A percentile compares a stretch with the other conserved stretches of the same genome.
These are phyloP conservation scores for Corylus heterophylla DNA, from an alignment of 306 rosid genomes.

Conservation along the genomic window DNA sequence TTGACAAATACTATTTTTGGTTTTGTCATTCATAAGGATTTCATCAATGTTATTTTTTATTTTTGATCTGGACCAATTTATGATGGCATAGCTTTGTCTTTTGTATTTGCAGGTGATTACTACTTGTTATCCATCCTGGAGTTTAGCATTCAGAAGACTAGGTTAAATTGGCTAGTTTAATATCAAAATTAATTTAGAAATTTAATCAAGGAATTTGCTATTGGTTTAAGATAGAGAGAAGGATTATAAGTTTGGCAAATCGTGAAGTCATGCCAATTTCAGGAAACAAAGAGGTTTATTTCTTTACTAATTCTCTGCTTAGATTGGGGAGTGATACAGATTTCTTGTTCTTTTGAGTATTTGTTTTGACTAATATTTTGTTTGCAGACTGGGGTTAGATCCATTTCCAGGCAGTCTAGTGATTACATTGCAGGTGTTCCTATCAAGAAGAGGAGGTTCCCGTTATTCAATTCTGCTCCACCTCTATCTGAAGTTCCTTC, in stretches of 20 bases:
- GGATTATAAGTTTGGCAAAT: slow-evolving; percentile 40
- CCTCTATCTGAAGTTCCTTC: slow-evolving; percentile 59
- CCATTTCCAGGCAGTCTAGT: slow-evolving; percentile 60
- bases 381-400: slow-evolving; percentile 86
- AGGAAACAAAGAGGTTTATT: slow-evolving; percentile 83
- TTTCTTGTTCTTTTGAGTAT: slow-evolving; percentile 48
- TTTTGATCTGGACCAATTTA: not conserved
- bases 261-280: slow-evolving; percentile 75
- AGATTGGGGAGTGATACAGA: slow-evolving; percentile 44
- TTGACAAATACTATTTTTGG: too few species aligned
- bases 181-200: not conserved
- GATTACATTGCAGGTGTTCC: slow-evolving; percentile 89
- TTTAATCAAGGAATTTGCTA: slow-evolving; percentile 32
- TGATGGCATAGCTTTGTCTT: slow-evolving; percentile 9
- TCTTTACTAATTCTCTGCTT: slow-evolving; percentile 56
- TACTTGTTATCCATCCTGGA: not conserved
- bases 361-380: slow-evolving; percentile 70
- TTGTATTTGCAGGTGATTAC: slow-evolving; percentile 39
- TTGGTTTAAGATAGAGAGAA: slow-evolving; percentile 30
- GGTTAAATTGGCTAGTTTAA: slow-evolving; percentile 19
- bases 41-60: not conserved
- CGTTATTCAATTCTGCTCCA: slow-evolving; percentile 50
- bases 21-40: not conserved
- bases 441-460: slow-evolving; percentile 91
- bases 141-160: slow-evolving; percentile 10